These are phyloP conservation scores for Fusarium nematophilum DNA, from an alignment of 2,329 filamentous ascomycete genomes.

Conservation along the genomic window DNA sequence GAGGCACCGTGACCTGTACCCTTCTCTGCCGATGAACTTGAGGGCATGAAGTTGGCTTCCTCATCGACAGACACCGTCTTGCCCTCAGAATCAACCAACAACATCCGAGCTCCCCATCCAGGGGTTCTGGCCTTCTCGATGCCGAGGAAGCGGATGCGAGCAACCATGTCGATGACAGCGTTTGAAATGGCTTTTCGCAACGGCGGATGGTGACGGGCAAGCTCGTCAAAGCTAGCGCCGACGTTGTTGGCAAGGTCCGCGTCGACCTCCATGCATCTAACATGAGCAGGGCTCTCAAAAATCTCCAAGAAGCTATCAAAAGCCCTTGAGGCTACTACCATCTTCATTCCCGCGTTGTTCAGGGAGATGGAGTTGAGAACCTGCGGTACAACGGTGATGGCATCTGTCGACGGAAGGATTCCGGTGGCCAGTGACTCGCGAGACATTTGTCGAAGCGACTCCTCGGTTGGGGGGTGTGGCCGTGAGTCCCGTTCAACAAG, in stretches of 20 bases:
- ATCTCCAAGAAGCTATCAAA: constrained; percentile 92
- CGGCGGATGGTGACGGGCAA: constrained; percentile 90
- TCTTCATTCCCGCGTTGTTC: constrained; percentile 85
- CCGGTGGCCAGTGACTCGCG: constrained; percentile 68
- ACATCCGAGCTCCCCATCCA: constrained; percentile 83
- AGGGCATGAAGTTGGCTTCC: constrained; percentile 53
- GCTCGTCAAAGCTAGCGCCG: constrained; percentile 90
- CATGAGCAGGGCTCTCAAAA: constrained; percentile 92
- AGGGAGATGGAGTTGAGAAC: constrained; percentile 95
- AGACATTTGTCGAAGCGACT: constrained; percentile 59
- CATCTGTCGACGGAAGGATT: constrained; percentile 88
- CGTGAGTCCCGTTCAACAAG: constrained; percentile 52
- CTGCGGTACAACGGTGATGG: constrained; percentile 85
- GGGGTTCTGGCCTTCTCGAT: constrained; percentile 74
- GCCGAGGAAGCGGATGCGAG: constrained; percentile 80
- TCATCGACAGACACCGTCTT: constrained; percentile 65
- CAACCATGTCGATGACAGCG: constrained; percentile 90
- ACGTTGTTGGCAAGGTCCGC: constrained; percentile 75
- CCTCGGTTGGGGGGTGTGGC: constrained; percentile 64
- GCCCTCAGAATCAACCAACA: constrained; percentile 69
- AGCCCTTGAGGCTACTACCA: constrained; percentile 85
- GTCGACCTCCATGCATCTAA: constrained; percentile 84
- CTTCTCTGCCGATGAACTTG: constrained; percentile 46
- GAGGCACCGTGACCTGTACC: constrained; percentile 53
- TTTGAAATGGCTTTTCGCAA: constrained; percentile 84